These are phyloP conservation scores for Lentinus tigrinus DNA, from an alignment of 768 basidiomycete species.

Conservation along the genomic window DNA sequence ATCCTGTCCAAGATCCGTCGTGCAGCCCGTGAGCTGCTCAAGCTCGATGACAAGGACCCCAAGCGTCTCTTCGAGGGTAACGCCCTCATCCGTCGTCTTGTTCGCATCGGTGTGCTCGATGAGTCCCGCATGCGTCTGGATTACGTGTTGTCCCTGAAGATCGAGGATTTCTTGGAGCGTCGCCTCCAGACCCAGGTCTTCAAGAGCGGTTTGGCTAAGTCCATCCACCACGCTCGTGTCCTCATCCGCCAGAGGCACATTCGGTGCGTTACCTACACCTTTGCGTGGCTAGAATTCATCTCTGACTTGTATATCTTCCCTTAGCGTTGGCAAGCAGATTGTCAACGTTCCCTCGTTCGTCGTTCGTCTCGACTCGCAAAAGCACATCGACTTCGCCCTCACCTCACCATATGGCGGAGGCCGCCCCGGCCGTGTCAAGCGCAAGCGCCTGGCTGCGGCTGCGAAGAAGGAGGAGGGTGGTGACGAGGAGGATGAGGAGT, in stretches of 20 bases:
- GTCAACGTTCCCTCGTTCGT: slow-evolving; percentile 99
- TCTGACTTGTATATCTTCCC: not conserved
- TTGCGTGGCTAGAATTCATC: not conserved
- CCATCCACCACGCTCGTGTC: slow-evolving; percentile 97
- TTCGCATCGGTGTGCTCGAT: slow-evolving; percentile 99
- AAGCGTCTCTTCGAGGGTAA: slow-evolving; percentile 99
- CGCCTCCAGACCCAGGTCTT: slow-evolving; percentile 99
- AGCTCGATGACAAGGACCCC: slow-evolving; percentile 98
- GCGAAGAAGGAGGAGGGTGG: slow-evolving; percentile 89
- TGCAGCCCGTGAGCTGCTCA: slow-evolving; percentile 99
- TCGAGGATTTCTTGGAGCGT: slow-evolving; percentile 99
- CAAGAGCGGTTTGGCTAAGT: slow-evolving; percentile 97
- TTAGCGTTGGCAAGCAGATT: slow-evolving; percentile 95
- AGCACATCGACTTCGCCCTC: slow-evolving; percentile 99
- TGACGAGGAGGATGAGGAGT: slow-evolving; percentile 34
- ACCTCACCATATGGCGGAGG: slow-evolving; percentile 83
- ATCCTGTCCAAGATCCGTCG: slow-evolving; percentile 99
- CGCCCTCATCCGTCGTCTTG: slow-evolving; percentile 92
- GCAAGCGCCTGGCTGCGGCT: slow-evolving; percentile 93
- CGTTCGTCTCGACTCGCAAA: slow-evolving; percentile 98
- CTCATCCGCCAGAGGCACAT: slow-evolving; percentile 99
- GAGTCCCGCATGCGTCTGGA: slow-evolving; percentile 99
- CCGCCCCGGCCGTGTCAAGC: slow-evolving; percentile 88
- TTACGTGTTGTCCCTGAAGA: slow-evolving; percentile 99
- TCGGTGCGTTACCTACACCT: slow-evolving; percentile 55